These are phyloP conservation scores for Fusarium torulosum DNA, from an alignment of 2,329 filamentous ascomycete species.

Conservation along the genomic window DNA sequence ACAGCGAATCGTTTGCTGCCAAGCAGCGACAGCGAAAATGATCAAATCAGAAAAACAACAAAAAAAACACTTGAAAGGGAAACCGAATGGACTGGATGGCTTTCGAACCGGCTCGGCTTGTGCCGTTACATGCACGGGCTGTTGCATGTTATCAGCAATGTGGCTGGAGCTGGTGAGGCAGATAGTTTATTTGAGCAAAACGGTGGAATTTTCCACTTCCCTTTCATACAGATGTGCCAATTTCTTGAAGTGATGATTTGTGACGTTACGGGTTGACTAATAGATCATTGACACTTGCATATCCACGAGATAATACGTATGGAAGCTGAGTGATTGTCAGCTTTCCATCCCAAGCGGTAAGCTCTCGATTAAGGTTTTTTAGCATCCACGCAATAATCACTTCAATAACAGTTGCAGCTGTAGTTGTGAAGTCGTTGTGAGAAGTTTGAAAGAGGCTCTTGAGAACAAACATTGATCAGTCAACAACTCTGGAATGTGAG, in stretches of 20 bases:
- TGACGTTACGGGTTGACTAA: conserved; percentile 2
- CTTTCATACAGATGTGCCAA: conserved; percentile 26
- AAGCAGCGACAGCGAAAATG: conserved; percentile 32
- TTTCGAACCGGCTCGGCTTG: conserved; percentile 44
- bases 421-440: conserved; percentile 10
- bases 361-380: not conserved
- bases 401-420: not conserved
- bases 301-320: not conserved
- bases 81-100: conserved; percentile 41
- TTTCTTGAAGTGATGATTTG: not conserved
- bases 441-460: conserved; percentile 14
- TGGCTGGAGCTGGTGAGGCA: conserved; percentile 42
- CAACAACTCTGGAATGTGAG: conserved; percentile 13
- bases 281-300: not conserved
- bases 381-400: not conserved
- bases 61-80: conserved; percentile 44
- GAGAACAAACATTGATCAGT: conserved; percentile 13
- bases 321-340: not conserved
- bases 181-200: conserved; percentile 47
- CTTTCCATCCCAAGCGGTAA: not conserved
- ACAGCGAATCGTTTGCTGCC: conserved; percentile 30
- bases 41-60: conserved; percentile 47
- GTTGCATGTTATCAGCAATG: conserved; percentile 16
- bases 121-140: conserved; percentile 19
- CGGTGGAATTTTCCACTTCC: conserved; percentile 41